Evolutionary conservation across 2,329 filamentous ascomycete genomes (phyloP).

Genomic region (Rugonectria rugulosa): DNA sequence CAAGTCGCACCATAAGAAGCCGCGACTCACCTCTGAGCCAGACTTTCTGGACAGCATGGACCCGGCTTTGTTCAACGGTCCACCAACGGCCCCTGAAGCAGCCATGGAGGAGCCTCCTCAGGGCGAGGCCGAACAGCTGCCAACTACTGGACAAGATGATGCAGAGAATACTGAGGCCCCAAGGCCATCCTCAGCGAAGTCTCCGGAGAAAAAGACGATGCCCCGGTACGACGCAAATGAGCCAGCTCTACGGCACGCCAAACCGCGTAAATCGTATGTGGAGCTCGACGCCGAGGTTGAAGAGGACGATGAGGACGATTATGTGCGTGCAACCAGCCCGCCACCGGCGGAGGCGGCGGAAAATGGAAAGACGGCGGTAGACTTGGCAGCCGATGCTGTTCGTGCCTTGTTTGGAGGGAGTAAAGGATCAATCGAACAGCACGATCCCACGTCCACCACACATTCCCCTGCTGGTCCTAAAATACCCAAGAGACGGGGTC

Average conservation of each 20-base stretch:
- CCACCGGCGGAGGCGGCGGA: constrained; percentile 10
- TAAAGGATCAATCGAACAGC: constrained; percentile 1
- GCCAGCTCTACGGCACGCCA: constrained; percentile 60
- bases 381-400: constrained; percentile 50
- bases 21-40: constrained; percentile 37
- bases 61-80: constrained; percentile 57
- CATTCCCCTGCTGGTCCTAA: constrained; percentile 14
- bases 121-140: constrained; percentile 25
- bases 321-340: constrained; percentile 28
- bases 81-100: constrained; percentile 22
- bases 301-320: constrained; percentile 55
- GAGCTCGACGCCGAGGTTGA: constrained; percentile 53
- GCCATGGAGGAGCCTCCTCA: constrained; percentile 31
- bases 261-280: constrained; percentile 59
- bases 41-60: constrained; percentile 55
- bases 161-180: constrained; percentile 18
- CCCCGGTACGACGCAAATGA: constrained; percentile 53
- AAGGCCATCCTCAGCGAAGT: constrained; percentile 7
- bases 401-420: constrained; percentile 38
- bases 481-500: constrained; percentile 37
- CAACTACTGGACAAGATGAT: constrained; percentile 17
- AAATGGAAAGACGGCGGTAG: constrained; percentile 41
- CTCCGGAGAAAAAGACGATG: constrained; percentile 26
- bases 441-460: constrained; percentile 2
- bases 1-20: constrained; percentile 54